phyloP scores from a whole-genome alignment of 352 stramenopile species.

The Aphanomyces stellatus region DNA sequence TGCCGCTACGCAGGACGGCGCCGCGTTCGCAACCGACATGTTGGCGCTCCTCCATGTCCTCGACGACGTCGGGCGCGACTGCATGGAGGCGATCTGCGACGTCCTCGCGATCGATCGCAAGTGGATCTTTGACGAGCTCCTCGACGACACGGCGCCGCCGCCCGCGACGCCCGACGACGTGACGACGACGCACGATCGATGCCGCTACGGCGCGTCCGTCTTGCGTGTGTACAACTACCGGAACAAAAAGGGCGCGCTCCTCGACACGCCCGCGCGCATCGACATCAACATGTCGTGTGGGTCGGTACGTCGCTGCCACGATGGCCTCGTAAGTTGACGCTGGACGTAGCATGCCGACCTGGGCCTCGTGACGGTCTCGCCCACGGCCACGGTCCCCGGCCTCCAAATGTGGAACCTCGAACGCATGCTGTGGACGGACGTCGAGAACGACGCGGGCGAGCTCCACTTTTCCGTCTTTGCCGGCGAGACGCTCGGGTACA shows the following conservation, averaged over 20 bases:
- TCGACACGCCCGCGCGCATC: conserved; percentile 22
- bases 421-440: conserved; percentile 68
- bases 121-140: conserved; percentile 56
- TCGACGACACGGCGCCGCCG: conserved; percentile 44
- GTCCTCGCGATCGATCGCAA: conserved; percentile 49
- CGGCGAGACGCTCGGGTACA: conserved; percentile 58
- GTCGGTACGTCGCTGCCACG: conserved; percentile 21
- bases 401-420: conserved; percentile 84
- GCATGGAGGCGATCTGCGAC: conserved; percentile 67
- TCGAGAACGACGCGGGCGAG: conserved; percentile 45
- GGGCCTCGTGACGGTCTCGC: conserved; percentile 70
- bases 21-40: conserved; percentile 47
- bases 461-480: conserved; percentile 78
- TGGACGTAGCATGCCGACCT: conserved; percentile 48
- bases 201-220: conserved; percentile 72
- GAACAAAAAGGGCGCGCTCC: conserved; percentile 38
- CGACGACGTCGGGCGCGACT: conserved; percentile 57
- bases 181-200: conserved; percentile 30
- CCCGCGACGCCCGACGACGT: conserved; percentile 24
- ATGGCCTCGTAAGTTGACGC: background rate
- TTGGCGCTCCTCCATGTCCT: conserved; percentile 47
- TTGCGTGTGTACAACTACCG: conserved; percentile 78
- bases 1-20: conserved; percentile 28
- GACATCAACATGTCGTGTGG: conserved; percentile 58
- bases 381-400: conserved; percentile 56